Evolutionary conservation across 371 early-diverging fungal genomes (phyloP).

Genomic region (Lichtheimia hyalospora): DNA sequence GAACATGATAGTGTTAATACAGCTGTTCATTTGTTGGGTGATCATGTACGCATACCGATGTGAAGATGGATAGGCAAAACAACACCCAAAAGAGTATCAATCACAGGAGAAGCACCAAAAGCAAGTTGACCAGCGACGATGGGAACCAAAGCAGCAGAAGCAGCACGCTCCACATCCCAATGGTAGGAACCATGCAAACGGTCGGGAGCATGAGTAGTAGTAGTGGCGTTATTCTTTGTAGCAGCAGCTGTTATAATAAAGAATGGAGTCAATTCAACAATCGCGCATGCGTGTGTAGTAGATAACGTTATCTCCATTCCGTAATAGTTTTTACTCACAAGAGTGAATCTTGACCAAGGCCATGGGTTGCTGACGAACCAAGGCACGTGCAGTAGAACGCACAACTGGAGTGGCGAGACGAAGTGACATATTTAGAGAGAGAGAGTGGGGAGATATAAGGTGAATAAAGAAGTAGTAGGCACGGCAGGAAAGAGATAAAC

Average conservation of each 20-base stretch:
- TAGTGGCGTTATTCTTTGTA: conserved; percentile 22
- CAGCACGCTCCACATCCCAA: conserved; percentile 90
- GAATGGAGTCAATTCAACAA: neutral
- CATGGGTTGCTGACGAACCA: conserved; percentile 47
- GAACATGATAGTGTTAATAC: neutral
- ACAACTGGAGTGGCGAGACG: conserved; percentile 44
- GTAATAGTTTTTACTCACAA: conserved; percentile 24
- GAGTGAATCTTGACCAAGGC: conserved; percentile 53
- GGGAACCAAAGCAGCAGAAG: conserved; percentile 76
- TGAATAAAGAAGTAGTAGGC: neutral
- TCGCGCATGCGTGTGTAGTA: too few relatives aligned
- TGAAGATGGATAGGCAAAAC: conserved; percentile 90
- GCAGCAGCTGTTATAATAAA: conserved; percentile 23
- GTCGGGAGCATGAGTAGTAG: conserved; percentile 35
- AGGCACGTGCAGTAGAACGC: conserved; percentile 37
- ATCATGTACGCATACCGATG: conserved; percentile 58
- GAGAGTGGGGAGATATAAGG: conserved; percentile 7
- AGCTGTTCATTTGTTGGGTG: neutral
- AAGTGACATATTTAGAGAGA: conserved; percentile 28
- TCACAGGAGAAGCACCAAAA: conserved; percentile 79
- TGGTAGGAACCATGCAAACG: conserved; percentile 61
- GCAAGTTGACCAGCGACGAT: conserved; percentile 73
- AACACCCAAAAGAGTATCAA: conserved; percentile 87
- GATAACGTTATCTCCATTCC: neutral
- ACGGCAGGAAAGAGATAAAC: conserved; percentile 1